A percentile compares a stretch with the other conserved stretches of the same genome.
Evolutionary conservation across 768 basidiomycete genomes (phyloP).

Genomic region (Agaricus subrufescens): DNA sequence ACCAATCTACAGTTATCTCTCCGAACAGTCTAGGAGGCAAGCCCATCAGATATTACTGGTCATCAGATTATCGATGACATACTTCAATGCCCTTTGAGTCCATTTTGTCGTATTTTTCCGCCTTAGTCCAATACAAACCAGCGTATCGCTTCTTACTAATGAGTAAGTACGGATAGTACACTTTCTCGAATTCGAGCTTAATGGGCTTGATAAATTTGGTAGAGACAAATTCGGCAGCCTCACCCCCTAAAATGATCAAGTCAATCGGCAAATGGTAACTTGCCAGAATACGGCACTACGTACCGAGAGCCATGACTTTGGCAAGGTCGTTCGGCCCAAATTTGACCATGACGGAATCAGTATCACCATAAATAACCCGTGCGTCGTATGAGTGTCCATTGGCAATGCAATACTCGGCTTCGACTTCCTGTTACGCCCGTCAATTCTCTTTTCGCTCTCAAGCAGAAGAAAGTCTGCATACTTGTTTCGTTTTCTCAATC

Average conservation of each 20-base stretch:
- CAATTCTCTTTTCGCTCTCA: neutral
- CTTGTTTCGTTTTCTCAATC: conserved; percentile 96
- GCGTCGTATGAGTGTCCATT: conserved; percentile 88
- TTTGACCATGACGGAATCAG: conserved; percentile 98
- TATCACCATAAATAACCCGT: conserved; percentile 96
- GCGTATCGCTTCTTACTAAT: conserved; percentile 99
- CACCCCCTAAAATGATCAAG: conserved; percentile 52
- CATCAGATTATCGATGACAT: conserved; percentile 15
- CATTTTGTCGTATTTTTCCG: conserved; percentile 98
- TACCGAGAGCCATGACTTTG: conserved; percentile 88
- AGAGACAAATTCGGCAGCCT: conserved; percentile 91
- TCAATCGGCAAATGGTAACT: neutral
- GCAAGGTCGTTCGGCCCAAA: conserved; percentile 89
- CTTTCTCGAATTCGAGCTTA: conserved; percentile 99
- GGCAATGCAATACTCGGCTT: conserved; percentile 76
- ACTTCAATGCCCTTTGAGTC: conserved; percentile 99
- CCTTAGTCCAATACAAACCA: conserved; percentile 94
- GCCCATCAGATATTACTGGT: neutral
- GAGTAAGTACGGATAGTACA: conserved; percentile 96
- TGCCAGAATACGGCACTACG: conserved; percentile 14
- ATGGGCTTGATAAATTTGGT: conserved; percentile 91
- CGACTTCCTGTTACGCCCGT: conserved; percentile 61
- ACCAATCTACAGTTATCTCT: conserved; percentile 99
- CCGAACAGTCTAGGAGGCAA: conserved; percentile 74
- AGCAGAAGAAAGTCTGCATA: conserved; percentile 22